Percentiles rank a stretch among this genome's conserved stretches.
phyloP scores from a whole-genome alignment of 2,329 filamentous ascomycete species.

The Alternaria infectoria region DNA sequence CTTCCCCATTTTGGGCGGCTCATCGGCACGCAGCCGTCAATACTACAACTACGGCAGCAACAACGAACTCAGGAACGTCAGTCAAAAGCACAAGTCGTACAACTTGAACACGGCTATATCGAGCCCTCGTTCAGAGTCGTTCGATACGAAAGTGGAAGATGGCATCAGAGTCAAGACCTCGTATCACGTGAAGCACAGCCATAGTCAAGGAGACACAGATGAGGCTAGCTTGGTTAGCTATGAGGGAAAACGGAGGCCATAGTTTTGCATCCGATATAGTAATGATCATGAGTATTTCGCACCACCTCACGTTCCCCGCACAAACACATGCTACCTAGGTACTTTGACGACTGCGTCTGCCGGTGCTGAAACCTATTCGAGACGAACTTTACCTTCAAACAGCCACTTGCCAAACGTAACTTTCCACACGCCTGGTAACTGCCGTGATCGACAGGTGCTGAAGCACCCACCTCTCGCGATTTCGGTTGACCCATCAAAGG shows the following conservation, averaged over 20 bases:
- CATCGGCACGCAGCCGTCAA: conserved; percentile 32
- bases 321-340: background rate
- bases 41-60: conserved; percentile 37
- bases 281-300: background rate
- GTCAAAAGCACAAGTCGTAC: conserved; percentile 14
- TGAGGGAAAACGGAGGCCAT: conserved; percentile 4
- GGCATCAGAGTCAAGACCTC: conserved; percentile 26
- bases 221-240: conserved; percentile 25
- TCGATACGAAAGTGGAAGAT: conserved; percentile 11
- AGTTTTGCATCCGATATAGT: background rate
- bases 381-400: background rate
- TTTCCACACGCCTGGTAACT: background rate
- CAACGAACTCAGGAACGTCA: conserved; percentile 26
- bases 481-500: background rate
- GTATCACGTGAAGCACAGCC: conserved; percentile 24
- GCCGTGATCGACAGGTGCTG: conserved; percentile 1
- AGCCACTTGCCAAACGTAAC: background rate
- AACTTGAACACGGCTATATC: conserved; percentile 7
- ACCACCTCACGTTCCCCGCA: background rate
- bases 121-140: conserved; percentile 2
- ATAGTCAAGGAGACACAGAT: conserved; percentile 19
- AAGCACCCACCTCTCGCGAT: background rate
- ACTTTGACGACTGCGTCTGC: background rate
- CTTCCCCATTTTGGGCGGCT: conserved; percentile 46
- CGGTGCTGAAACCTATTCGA: background rate